Evolutionary conservation across 768 basidiomycete species (phyloP), one percentile per base, ranked within the genome.

Genomic region (Calocybe indica): DNA sequence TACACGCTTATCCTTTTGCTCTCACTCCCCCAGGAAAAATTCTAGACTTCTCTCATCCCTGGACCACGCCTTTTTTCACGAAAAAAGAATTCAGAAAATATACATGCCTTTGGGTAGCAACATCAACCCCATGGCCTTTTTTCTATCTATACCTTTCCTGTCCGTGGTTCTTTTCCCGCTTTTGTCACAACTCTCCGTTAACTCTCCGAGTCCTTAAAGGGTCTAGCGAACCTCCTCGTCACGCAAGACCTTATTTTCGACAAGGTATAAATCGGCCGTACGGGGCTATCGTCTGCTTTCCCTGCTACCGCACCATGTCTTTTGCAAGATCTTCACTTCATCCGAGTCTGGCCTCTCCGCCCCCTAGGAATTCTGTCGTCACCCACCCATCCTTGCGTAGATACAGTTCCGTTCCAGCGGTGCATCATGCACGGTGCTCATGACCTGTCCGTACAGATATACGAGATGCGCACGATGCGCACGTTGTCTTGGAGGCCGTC

Each of bases 391-490:
- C 70, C 30, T 70, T 77, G 46, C 75, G 75, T 76, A 58, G 12
- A 69, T 63, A 6, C 30, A 10, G 8, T 29, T 11, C 38, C 43
- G 12, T 31, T 12, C 48, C 22, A 37, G 33, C 31, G 48, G 22
- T 34, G 34, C 9, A 22, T 22, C 22, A 22, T 4, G 22, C 22
- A 22, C 22, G 22, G 22, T 22, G 22, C 22, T 22, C 4, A 22
- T 22, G 22, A 45, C 30, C 30, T 31, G 31, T 5, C 28, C 31
- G 7, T 37, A 7, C 39, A 90, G 88, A 88, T 57, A 76, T 89
- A 33, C 81, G 87, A 11, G 85, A 88, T 62, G 84, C 85, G n/a
- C 76, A 78, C 51, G 87, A 90, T 59, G 87, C 87, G 2, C 85
- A 88, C 55, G 68, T 83, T 40, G 67, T 90, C 38, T 72, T 90